phyloP scores from a whole-genome alignment of 352 stramenopile genomes.

The Phytophthora cactorum region DNA sequence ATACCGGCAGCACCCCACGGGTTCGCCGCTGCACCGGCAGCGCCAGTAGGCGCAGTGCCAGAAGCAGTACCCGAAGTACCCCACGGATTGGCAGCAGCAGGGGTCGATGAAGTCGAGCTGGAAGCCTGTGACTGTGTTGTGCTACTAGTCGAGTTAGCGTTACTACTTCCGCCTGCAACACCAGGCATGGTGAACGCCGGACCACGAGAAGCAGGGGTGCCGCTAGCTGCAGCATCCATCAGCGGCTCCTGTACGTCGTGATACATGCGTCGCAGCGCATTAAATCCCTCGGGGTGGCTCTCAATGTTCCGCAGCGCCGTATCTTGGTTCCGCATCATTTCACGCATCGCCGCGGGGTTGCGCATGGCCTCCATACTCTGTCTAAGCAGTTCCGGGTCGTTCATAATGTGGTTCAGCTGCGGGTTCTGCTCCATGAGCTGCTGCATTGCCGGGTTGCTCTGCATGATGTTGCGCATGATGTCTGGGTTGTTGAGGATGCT shows the following conservation, averaged over 20 bases:
- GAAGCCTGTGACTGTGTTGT: constrained; percentile 25
- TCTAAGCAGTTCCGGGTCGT: constrained; percentile 95
- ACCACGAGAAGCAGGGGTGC: constrained; percentile 47
- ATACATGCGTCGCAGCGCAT: constrained; percentile 95
- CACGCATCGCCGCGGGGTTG: constrained; percentile 95
- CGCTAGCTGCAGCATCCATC: constrained; percentile 89
- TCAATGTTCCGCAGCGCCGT: constrained; percentile 97
- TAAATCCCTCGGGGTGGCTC: constrained; percentile 97
- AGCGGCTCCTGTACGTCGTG: constrained; percentile 96
- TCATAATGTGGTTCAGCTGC: constrained; percentile 95
- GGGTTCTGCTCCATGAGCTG: constrained; percentile 96
- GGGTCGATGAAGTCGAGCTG: constrained; percentile 24
- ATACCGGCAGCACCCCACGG: constrained; percentile 58
- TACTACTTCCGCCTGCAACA: constrained; percentile 54
- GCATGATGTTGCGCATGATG: constrained; percentile 95
- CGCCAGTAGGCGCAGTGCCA: constrained; percentile 23
- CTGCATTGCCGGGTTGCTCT: constrained; percentile 96
- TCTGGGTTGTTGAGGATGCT: constrained; percentile 95
- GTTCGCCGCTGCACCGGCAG: constrained; percentile 53
- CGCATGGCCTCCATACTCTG: constrained; percentile 97
- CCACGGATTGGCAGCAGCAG: constrained; percentile 67
- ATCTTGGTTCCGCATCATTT: constrained; percentile 98
- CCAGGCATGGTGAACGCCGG: constrained; percentile 88
- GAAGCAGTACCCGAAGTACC: constrained; percentile 28
- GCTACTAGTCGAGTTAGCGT: constrained; percentile 23